Evolutionary conservation across 805 yeast genomes (phyloP), one percentile per base, ranked within the genome.

Genomic region (Middelhovenomyces tepae): DNA sequence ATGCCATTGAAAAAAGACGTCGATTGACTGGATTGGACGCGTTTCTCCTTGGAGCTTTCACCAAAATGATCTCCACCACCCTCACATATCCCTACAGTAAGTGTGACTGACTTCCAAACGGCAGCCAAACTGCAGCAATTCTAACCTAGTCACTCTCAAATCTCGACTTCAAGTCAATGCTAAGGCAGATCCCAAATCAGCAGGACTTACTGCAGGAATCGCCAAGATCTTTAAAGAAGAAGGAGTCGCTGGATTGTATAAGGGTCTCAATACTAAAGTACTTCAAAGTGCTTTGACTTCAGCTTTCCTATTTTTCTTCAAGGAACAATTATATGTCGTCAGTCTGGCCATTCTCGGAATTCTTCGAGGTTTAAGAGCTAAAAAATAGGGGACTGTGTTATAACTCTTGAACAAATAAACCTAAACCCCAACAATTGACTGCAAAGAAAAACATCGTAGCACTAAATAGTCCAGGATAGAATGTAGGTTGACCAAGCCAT

Each of bases 271-370:
- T 34, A 74, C 86, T 35, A 87, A 87, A 59, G 65, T 89, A 40
- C 57, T 78, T 16, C 97, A 87, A 60, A 75, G 87, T 39, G 85
- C 89, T 29, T 55, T 79, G 37, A 85, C 94, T 24, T 89, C 95
- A 2, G 95, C 95, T 1, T 82, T 87, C 47, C 65, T 87, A 50
- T 87, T 87, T 53, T 82, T 77, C 57, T 85, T 87, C 62, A 87
- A 87, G 60, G 95, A 87, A 57, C 86, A 82, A 56, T 69, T 86
- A 44, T 75, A 80, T 37, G 51, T 64, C 2, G 66, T 78, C 28
- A 71, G 83, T 29, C 64, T 77, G 32, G 59, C 58, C 36, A 41
- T 79, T 33, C 66, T 82, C 37, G 67, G 62, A 34, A 41, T 75
- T 8, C 45, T 69, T 21, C 53, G 55, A 32, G 31, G 29, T 27